Evolutionary conservation across 345 rosid species (phyloP).

Genomic region (Bruguiera parviflora): DNA sequence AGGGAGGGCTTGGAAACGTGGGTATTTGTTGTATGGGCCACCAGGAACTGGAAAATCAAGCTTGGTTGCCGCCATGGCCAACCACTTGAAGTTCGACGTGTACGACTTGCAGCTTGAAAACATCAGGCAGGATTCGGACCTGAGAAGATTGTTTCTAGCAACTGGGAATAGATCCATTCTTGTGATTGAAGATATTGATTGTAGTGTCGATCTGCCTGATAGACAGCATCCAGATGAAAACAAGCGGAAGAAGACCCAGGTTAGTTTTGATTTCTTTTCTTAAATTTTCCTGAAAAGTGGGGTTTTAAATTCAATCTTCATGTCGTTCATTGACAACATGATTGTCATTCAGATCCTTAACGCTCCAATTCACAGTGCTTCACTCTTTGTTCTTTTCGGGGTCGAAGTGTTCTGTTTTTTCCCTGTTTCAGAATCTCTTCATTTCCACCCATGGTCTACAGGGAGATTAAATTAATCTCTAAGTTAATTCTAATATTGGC

Average conservation of each 20-base stretch:
- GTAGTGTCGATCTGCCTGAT: conserved; percentile 44
- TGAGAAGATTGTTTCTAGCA: conserved; percentile 42
- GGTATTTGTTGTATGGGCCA: conserved; percentile 75
- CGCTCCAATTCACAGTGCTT: too few relatives aligned
- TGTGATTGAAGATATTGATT: conserved; percentile 69
- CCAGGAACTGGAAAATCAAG: conserved; percentile 77
- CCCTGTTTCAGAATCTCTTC: too few relatives aligned
- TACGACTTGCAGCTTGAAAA: conserved; percentile 57
- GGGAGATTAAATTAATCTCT: too few relatives aligned
- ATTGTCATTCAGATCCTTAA: too few relatives aligned
- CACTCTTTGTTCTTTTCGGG: too few relatives aligned
- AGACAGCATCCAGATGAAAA: conserved; percentile 28
- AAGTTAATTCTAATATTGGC: too few relatives aligned
- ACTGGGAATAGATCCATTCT: conserved; percentile 55
- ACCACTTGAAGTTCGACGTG: conserved; percentile 55
- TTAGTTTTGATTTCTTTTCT: conserved; percentile 8
- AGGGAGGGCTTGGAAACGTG: conserved; percentile 68
- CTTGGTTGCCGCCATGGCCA: conserved; percentile 74
- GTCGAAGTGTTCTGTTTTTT: too few relatives aligned
- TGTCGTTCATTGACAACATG: too few relatives aligned
- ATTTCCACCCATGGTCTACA: too few relatives aligned
- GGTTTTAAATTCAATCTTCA: too few relatives aligned
- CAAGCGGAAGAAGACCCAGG: conserved; percentile 33
- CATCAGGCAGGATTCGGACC: conserved; percentile 45
- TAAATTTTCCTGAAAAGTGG: neutral